Evolutionary conservation across 148 eudicot species (phyloP).

Genomic region (Gaultheria prostrata): DNA sequence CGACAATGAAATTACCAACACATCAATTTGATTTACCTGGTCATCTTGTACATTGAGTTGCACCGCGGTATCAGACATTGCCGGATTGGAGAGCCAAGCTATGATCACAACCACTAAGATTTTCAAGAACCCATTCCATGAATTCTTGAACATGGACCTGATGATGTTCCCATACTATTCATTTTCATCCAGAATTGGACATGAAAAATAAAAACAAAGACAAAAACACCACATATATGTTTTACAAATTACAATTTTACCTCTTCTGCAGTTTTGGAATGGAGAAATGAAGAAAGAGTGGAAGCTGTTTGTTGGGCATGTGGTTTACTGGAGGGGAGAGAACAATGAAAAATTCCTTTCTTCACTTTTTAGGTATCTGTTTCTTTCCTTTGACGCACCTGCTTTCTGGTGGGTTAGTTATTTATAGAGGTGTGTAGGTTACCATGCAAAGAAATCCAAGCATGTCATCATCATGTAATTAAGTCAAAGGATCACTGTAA

Average conservation of each 20-base stretch:
- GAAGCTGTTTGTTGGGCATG: neutral
- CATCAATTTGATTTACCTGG: conserved; percentile 17
- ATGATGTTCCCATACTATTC: neutral
- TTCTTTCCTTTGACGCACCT: neutral
- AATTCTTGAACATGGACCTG: neutral
- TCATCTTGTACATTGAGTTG: conserved; percentile 21
- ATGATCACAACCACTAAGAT: neutral
- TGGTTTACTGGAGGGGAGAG: conserved; percentile 2
- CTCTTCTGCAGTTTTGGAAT: neutral
- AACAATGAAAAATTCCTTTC: neutral
- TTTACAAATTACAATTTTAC: neutral
- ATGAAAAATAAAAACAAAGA: neutral
- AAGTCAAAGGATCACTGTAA: neutral
- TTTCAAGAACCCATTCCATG: neutral
- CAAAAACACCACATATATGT: neutral
- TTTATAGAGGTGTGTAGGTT: neutral
- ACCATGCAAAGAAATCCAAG: neutral
- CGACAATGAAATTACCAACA: neutral
- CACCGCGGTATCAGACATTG: conserved; percentile 15
- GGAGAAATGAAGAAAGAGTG: neutral
- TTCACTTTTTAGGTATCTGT: neutral
- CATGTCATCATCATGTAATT: neutral
- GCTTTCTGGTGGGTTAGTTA: neutral
- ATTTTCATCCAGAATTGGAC: neutral
- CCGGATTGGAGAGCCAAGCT: neutral